Evolutionary conservation across 257 asterid genomes (phyloP).

Genomic region (Solanum ossicruentum): DNA sequence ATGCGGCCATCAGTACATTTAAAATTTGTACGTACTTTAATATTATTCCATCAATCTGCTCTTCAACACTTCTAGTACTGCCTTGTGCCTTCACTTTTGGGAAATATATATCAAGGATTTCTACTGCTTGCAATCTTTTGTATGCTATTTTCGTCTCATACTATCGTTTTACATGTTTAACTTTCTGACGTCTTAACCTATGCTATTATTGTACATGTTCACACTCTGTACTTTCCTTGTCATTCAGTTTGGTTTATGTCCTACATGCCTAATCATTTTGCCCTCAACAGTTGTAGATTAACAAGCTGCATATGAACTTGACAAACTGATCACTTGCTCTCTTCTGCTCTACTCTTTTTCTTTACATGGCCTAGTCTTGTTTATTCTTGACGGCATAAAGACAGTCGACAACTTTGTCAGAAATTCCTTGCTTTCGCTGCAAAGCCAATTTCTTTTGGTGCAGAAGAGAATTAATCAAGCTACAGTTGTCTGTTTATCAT

Average conservation of each 20-base stretch:
- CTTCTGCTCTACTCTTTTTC: neutral
- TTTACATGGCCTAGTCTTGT: neutral
- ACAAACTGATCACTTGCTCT: neutral
- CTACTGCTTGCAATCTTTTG: neutral
- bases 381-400: neutral
- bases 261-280: neutral
- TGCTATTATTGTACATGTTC: neutral
- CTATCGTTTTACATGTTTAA: neutral
- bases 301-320: neutral
- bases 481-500: neutral
- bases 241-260: neutral
- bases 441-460: neutral
- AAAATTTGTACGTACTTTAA: slow-evolving; percentile 37
- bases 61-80: neutral
- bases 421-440: neutral
- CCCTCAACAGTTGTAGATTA: neutral
- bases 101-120: neutral
- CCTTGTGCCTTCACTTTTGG: neutral
- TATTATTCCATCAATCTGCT: neutral
- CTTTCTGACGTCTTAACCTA: neutral
- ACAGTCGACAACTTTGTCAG: neutral
- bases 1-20: slow-evolving; percentile 6
- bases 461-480: neutral
- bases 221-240: neutral
- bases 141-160: neutral